Base-by-base conservation (phyloP, 495 filamentous ascomycete genomes). In the Penicillium fimorum region DNA sequence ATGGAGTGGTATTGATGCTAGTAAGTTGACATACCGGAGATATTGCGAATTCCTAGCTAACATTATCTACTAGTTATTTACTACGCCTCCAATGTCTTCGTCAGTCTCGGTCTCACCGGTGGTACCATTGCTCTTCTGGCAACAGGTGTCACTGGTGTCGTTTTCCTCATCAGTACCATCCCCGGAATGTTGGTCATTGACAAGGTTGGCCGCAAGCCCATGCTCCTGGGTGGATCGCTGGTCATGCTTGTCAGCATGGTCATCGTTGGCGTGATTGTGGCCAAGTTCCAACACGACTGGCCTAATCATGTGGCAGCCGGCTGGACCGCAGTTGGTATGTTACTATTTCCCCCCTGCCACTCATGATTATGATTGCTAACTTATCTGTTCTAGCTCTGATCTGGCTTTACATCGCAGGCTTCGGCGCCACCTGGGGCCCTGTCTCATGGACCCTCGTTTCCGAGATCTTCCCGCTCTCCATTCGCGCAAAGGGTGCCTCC, bases 71-170 rank as follows among this genome's bases (percentile, higher is more conserved):
- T 40, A 62, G 65, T 71, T 30, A 68, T 77, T 37, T 74, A 74
- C 57, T 63, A 70, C 41, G 74, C 74, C 3, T 70, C 73, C 17
- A 65, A 72, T 32, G 65, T 76, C 15, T 68, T 77, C 64, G 78
- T 87, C 62, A 91, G 90, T 71, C 90, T 91, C 69, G 85, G 91
- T 70, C 86, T 92, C 76, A 92, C 90, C 72, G 88, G 86, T 65
- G 86, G 85, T 38, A 89, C 87, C 17, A 80, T 82, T 52, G 90
- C 90, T 76, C 84, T 92, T 64, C 70, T 84, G 57, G 67, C 75
- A 58, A 77, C 84, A 27, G 84, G 77, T 57, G 73, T 86, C 54
- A 86, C 91, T 63, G 60, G 59, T 33, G 82, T 89, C 69, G 78
- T 85, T 7, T 92, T 92, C 79, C 62, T 91, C 38, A 87, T 90